A percentile compares a stretch with the other conserved stretches of the same genome.
These are phyloP conservation scores for Penicillium sp. DNA, from an alignment of 2,329 filamentous ascomycete genomes.

Conservation along the genomic window DNA sequence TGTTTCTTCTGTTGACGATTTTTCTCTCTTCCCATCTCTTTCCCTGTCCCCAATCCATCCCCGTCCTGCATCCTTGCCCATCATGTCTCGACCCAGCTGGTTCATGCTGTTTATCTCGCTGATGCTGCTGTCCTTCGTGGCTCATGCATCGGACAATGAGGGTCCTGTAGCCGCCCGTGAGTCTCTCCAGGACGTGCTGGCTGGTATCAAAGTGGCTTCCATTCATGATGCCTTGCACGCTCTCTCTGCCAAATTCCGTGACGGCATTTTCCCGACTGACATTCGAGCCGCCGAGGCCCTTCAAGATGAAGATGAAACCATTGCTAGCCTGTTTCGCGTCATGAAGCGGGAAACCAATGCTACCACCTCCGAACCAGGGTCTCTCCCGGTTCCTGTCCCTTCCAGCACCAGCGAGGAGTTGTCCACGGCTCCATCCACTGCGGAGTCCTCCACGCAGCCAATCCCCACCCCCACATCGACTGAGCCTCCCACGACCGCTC, in stretches of 20 bases:
- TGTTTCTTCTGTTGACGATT: too few relatives aligned
- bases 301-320: conserved; percentile 54
- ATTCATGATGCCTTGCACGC: conserved; percentile 63
- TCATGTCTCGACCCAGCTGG: conserved; percentile 20
- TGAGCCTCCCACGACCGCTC: conserved; percentile 4
- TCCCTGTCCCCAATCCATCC: conserved; percentile 1
- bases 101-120: conserved; percentile 24
- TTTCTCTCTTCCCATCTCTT: not conserved
- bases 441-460: conserved; percentile 24
- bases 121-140: conserved; percentile 24
- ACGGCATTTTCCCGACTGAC: conserved; percentile 63
- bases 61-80: conserved; percentile 1
- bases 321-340: conserved; percentile 59
- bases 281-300: conserved; percentile 58
- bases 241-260: conserved; percentile 58
- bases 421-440: conserved; percentile 18
- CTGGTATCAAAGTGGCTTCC: conserved; percentile 53
- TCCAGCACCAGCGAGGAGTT: conserved; percentile 8
- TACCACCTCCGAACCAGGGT: conserved; percentile 14
- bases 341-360: conserved; percentile 53
- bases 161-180: conserved; percentile 13
- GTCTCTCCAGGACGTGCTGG: conserved; percentile 51
- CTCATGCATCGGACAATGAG: conserved; percentile 15
- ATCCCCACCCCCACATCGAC: conserved; percentile 6
- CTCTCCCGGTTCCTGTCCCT: conserved; percentile 2